Base-by-base conservation (phyloP, 306 rosid species). In the Macrotyloma uniflorum region DNA sequence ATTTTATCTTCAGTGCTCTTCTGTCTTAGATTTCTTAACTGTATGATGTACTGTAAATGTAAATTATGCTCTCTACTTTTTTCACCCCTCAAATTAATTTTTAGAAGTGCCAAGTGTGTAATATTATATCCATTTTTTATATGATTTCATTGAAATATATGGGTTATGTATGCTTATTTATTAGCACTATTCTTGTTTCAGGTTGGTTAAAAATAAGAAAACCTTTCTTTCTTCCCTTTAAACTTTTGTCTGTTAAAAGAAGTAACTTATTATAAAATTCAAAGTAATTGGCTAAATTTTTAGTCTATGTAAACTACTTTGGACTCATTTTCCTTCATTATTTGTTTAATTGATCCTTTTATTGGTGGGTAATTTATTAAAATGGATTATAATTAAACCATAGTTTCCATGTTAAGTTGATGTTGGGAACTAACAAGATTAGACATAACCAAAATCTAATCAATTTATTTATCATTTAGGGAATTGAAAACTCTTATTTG, bases 21-120 rank as follows among this genome's bases (percentile, higher is more conserved):
- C 42, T 19, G 57, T 58, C 38, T 57, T 47, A 19, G 57, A 46
- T 57, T 78, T 65, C 13, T 59, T 19, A n/a, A 15, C 36, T 78
- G 14, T 54, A 35, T 46, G 43, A 36, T 78, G 70, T 57, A 74
- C 65, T 73, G 61, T 47, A 79, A 72, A 73, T 78, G 80, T 67
- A 15, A 49, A 66, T 23, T 22, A 32, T 69, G 28, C n/a, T 63
- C 18, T 47, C 26, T 46, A 1, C 24, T n/a, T 45, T 26, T 36
- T 43, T 42, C 23, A 14, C 35, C 23, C 40, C 12, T 45, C 64
- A 8, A 7, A 23, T 24, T 57, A 16, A n/a, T 0, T 14, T 24
- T 23, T 55, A 16, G 23, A 32, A 51, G 61, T 35, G 43, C 35
- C 22, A 59, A 59, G 12, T 30, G 67, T 58, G 67, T 55, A 23